Conservation (phyloP, 225 moss, liverwort and hornwort species). For the Sphagnum contortum region DNA sequence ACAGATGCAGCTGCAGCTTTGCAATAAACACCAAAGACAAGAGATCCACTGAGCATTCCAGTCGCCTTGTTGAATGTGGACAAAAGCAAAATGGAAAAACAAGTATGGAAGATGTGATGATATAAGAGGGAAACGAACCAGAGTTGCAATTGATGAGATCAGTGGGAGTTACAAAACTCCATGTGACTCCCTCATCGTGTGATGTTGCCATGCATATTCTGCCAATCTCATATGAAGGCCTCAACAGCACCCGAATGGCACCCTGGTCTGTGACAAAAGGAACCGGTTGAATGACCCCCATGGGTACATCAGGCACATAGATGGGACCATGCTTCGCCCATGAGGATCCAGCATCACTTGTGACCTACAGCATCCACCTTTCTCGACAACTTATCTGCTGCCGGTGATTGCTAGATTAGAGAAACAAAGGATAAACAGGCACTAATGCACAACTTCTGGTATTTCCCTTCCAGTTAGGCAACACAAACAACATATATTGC, state of each 20-base stretch:
- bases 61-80: too few species aligned
- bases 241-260: constrained; percentile 44
- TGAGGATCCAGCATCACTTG: constrained; percentile 62
- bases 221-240: constrained; percentile 47
- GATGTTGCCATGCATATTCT: constrained; percentile 73
- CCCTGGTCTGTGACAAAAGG: constrained; percentile 37
- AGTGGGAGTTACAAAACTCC: constrained; percentile 59
- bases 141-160: constrained; percentile 76
- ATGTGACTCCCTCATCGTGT: constrained; percentile 48
- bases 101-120: too few species aligned
- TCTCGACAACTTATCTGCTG: background rate
- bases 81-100: too few species aligned
- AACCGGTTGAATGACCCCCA: constrained; percentile 81
- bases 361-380: constrained; percentile 30
- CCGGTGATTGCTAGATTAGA: too few species aligned
- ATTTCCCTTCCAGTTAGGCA: too few species aligned
- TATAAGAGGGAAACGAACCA: constrained; percentile 13
- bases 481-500: too few species aligned
- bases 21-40: too few species aligned
- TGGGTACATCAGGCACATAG: constrained; percentile 27
- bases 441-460: too few species aligned
- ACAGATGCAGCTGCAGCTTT: too few species aligned
- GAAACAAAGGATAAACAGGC: too few species aligned
- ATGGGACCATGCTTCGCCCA: constrained; percentile 89
- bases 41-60: too few species aligned